phyloP scores from a whole-genome alignment of 2,329 filamentous ascomycete species.

The Fusarium sp. region DNA sequence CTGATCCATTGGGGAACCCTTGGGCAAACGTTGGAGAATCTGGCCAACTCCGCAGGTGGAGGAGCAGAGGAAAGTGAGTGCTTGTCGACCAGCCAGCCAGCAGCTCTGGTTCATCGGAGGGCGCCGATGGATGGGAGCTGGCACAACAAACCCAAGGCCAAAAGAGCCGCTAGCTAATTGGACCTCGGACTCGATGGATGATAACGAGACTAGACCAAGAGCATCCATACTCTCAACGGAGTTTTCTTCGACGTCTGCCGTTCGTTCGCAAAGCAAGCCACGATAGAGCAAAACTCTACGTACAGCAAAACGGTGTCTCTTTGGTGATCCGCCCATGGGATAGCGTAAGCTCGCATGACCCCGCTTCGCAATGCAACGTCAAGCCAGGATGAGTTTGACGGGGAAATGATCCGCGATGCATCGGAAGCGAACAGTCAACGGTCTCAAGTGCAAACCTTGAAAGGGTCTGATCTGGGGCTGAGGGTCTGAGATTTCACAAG shows the following conservation, averaged over 20 bases:
- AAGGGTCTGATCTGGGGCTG: constrained; percentile 1
- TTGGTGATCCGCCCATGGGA: constrained; percentile 24
- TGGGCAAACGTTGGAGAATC: constrained; percentile 12
- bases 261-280: background rate
- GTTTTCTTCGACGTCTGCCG: background rate
- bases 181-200: constrained; percentile 9
- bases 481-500: constrained; percentile 5
- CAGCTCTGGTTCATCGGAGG: constrained; percentile 23
- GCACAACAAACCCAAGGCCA: background rate
- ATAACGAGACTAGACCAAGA: constrained; percentile 22
- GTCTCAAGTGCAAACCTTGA: constrained; percentile 19
- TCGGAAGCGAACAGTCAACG: constrained; percentile 32
- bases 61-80: background rate
- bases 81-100: constrained; percentile 1
- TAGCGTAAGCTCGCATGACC: constrained; percentile 32
- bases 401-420: constrained; percentile 40
- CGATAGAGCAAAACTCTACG: constrained; percentile 11
- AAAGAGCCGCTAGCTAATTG: constrained; percentile 25
- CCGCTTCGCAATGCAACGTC: constrained; percentile 41
- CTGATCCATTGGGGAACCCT: constrained; percentile 11
- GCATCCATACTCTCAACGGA: constrained; percentile 2
- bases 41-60: constrained; percentile 13
- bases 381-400: constrained; percentile 20
- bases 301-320: constrained; percentile 14
- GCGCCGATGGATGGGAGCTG: constrained; percentile 26